Evolutionary conservation across 169 alveolate species (phyloP), one percentile per base, ranked within the genome.

Genomic region (Cryptosporidium ubiquitum): DNA sequence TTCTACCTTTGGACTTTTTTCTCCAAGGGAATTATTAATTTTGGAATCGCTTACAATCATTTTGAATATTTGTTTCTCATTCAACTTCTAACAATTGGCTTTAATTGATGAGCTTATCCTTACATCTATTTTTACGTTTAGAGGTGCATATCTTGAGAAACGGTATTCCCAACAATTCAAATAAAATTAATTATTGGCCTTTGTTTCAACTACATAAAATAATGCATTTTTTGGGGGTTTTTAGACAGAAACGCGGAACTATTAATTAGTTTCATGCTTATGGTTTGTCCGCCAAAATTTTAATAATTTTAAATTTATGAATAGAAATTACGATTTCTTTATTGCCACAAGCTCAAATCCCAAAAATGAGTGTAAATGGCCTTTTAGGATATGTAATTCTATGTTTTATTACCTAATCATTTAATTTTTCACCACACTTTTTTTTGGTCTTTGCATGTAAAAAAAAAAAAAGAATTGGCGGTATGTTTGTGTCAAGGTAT

Each of bases 221-320:
- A 73, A 37, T 73, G 85, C 85, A 73, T 33, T 44, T 33, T 29
- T 52, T 51, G 85, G 85, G 85, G 85, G 85, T 57, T 73, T 73
- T 69, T 69, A 73, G 85, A 73, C 85, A 73, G 69, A 70, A 70
- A 73, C 85, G 85, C 85, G 69, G 85, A 73, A 73, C 85, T 73
- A 73, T 73, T 73, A 71, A 71, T 71, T 71, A 58, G 40, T 73
- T 70, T 31, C 71, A 64, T 64, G 71, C 12, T 35, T 5, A 35
- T 64, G 42, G 49, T 26, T 69, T 69, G 39, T 69, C 61, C 64
- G 57, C 61, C 61, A 69, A 64, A 35, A 60, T 20, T 10, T 26
- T n/a, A 64, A 29, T 20, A n/a, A 23, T 7, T 55, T 55, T 55
- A 26, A 55, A 23, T 20, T 55, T n/a, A 5, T 0, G 14, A n/a